Evolutionary conservation across 177 flowering plant genomes (phyloP).

Genomic region (Telopea speciosissima): DNA sequence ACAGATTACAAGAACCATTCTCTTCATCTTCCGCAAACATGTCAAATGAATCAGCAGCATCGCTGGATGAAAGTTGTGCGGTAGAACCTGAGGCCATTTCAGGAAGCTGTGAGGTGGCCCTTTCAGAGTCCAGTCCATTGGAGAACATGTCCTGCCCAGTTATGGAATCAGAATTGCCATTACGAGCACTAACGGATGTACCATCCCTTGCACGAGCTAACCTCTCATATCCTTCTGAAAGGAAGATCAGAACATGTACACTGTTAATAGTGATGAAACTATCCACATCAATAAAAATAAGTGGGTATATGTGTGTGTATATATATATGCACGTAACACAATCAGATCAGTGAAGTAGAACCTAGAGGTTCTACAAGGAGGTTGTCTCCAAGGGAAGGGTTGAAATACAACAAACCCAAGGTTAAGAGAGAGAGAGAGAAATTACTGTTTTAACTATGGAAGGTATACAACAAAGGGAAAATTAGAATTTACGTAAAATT

Average conservation of each 20-base stretch:
- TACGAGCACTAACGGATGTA: conserved; percentile 13
- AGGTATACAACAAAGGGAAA: no score
- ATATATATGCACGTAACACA: no score
- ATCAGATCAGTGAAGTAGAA: no score
- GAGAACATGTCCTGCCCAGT: conserved; percentile 17
- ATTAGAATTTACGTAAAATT: no score
- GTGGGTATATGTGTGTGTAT: no score
- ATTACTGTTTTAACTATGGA: no score
- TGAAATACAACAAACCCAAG: no score
- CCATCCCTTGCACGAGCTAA: conserved; percentile 53
- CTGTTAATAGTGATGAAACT: background rate
- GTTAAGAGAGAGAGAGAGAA: no score
- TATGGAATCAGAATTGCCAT: conserved; percentile 15
- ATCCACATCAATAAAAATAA: no score
- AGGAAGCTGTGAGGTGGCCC: conserved; percentile 14
- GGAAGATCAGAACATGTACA: conserved; percentile 5
- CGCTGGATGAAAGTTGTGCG: conserved; percentile 21
- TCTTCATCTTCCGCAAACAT: conserved; percentile 88
- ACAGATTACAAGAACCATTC: conserved; percentile 21
- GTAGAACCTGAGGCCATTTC: conserved; percentile 15
- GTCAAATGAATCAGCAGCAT: conserved; percentile 50
- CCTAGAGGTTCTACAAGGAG: no score
- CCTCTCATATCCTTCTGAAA: conserved; percentile 83
- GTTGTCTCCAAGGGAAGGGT: no score
- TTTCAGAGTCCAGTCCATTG: conserved; percentile 16